Percentiles rank a stretch among this genome's conserved stretches.
Evolutionary conservation across 2,329 filamentous ascomycete species (phyloP).

Genomic region (Chaetomiaceae sp.): DNA sequence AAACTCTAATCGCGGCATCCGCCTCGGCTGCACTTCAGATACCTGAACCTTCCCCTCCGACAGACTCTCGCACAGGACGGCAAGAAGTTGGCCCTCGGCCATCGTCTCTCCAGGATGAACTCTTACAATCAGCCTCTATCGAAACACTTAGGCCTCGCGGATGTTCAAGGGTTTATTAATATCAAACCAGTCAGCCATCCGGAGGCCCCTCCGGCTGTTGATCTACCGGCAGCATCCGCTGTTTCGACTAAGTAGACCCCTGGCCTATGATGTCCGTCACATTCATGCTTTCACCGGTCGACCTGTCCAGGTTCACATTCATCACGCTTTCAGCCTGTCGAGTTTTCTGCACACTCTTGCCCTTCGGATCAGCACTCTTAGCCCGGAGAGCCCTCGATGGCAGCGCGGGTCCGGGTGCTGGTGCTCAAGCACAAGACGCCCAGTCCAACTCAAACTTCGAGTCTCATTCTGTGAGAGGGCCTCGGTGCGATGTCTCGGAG

Average conservation of each 20-base stretch:
- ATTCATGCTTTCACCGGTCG: neutral
- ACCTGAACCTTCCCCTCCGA: neutral
- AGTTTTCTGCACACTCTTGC: too few relatives aligned
- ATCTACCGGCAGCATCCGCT: neutral
- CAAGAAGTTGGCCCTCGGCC: neutral
- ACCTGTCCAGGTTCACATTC: too few relatives aligned
- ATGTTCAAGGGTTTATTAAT: neutral
- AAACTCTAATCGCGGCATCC: neutral
- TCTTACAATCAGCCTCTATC: conserved; percentile 13
- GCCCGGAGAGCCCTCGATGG: too few relatives aligned
- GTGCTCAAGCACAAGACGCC: too few relatives aligned
- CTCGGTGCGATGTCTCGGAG: too few relatives aligned
- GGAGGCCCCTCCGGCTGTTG: neutral
- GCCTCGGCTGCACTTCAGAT: neutral
- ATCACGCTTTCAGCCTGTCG: too few relatives aligned
- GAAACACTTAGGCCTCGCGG: conserved; percentile 9
- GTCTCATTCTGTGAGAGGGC: too few relatives aligned
- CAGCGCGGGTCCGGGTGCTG: too few relatives aligned
- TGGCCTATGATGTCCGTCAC: neutral
- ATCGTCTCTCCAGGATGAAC: neutral
- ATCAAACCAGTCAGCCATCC: neutral
- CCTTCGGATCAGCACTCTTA: too few relatives aligned
- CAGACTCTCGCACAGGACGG: neutral
- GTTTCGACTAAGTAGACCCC: neutral
- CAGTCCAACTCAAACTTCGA: too few relatives aligned